A percentile compares a stretch with the other conserved stretches of the same genome.
Conservation (phyloP, 2,329 filamentous ascomycete species). For the Parastagonospora nodorum region DNA sequence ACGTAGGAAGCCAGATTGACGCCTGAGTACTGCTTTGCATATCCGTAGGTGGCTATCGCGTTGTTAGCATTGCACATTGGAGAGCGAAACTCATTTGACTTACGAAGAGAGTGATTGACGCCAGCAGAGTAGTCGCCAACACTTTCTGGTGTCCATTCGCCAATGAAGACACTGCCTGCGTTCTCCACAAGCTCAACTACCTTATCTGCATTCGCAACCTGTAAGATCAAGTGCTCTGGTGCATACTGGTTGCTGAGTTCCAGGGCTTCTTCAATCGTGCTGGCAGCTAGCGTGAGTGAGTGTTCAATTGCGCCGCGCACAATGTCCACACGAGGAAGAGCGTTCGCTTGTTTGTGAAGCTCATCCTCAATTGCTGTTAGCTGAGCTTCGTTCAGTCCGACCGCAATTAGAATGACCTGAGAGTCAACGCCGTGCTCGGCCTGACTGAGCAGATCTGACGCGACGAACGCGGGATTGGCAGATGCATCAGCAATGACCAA, state of each 20-base stretch:
- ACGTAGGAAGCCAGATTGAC: conserved; percentile 95
- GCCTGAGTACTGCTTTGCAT: conserved; percentile 97
- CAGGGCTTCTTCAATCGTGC: conserved; percentile 76
- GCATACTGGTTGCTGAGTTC: conserved; percentile 91
- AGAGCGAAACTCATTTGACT: conserved; percentile 50
- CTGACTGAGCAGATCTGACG: conserved; percentile 91
- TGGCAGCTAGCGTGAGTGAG: conserved; percentile 81
- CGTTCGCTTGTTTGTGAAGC: conserved; percentile 83
- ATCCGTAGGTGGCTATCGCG: conserved; percentile 86
- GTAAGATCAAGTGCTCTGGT: conserved; percentile 93
- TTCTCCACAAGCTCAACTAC: conserved; percentile 83
- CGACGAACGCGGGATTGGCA: conserved; percentile 91
- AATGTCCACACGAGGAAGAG: conserved; percentile 88
- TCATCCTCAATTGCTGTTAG: conserved; percentile 88
- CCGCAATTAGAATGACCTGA: conserved; percentile 88
- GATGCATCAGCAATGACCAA: conserved; percentile 91
- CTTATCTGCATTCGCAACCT: conserved; percentile 76
- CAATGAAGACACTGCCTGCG: conserved; percentile 94
- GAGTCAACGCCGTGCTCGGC: conserved; percentile 97
- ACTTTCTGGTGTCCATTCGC: conserved; percentile 94
- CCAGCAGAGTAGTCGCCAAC: conserved; percentile 98
- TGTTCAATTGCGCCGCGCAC: conserved; percentile 88
- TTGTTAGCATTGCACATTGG: conserved; percentile 5
- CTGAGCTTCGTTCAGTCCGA: conserved; percentile 74
- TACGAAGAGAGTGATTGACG: conserved; percentile 96